phyloP scores from a whole-genome alignment of 495 filamentous ascomycete species.

The Neurospora sp. region DNA sequence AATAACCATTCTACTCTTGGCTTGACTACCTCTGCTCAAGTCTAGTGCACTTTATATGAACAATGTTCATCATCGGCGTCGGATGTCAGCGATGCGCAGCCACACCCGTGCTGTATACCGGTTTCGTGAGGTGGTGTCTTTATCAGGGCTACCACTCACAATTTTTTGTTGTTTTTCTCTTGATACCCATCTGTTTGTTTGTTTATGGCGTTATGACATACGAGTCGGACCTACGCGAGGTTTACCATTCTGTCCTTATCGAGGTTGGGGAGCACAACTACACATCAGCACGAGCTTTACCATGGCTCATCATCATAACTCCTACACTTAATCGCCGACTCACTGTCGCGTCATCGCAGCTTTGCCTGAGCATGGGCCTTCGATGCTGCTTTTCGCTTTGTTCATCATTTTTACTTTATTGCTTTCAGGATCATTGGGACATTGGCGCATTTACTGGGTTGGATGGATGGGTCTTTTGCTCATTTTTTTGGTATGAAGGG shows the following conservation, averaged over 20 bases:
- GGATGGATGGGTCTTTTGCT: neutral
- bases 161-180: neutral
- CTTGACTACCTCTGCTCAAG: constrained; percentile 5
- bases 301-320: neutral
- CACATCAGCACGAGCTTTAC: neutral
- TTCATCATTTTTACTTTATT: neutral
- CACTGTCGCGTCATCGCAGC: neutral
- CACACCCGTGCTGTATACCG: neutral
- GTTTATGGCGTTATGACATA: neutral
- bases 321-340: neutral
- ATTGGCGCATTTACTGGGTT: neutral
- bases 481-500: neutral
- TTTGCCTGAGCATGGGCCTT: neutral
- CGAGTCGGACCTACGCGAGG: neutral
- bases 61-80: neutral
- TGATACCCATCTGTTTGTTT: constrained; percentile 8
- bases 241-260: neutral
- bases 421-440: neutral
- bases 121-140: neutral
- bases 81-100: neutral
- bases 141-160: neutral
- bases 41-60: constrained; percentile 4
- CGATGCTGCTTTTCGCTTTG: neutral
- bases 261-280: neutral
- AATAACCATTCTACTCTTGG: constrained; percentile 11